Percentiles rank a stretch among this genome's conserved stretches.
These are phyloP conservation scores for Globisporangium parvum DNA, from an alignment of 352 stramenopile genomes.

Conservation along the genomic window DNA sequence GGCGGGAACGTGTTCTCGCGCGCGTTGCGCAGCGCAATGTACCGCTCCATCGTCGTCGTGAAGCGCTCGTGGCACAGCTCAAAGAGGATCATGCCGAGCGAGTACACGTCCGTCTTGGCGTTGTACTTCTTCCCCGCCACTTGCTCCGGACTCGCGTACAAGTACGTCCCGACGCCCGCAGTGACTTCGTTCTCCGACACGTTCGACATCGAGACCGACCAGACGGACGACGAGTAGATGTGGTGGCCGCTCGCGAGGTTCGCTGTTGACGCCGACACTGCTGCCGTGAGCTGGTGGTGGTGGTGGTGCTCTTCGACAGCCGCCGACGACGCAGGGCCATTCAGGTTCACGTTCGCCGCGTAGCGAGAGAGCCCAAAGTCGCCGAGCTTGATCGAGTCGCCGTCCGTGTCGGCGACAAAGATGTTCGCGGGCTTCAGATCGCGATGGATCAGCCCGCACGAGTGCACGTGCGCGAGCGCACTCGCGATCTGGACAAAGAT, in stretches of 20 bases:
- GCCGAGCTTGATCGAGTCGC: constrained; percentile 85
- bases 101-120: constrained; percentile 89
- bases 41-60: constrained; percentile 86
- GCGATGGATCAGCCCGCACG: constrained; percentile 86
- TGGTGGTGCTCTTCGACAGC: constrained; percentile 21
- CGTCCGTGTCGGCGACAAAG: constrained; percentile 83
- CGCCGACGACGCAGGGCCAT: constrained; percentile 22
- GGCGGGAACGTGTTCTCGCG: constrained; percentile 63
- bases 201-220: constrained; percentile 51
- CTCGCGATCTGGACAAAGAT: constrained; percentile 88
- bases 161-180: constrained; percentile 84
- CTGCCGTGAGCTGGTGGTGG: constrained; percentile 9
- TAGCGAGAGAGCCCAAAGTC: constrained; percentile 88
- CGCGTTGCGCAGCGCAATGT: constrained; percentile 69
- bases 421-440: constrained; percentile 92
- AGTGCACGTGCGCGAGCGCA: constrained; percentile 89
- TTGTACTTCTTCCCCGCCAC: constrained; percentile 89
- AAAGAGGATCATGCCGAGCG: constrained; percentile 89
- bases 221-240: constrained; percentile 43
- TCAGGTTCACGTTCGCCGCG: constrained; percentile 71
- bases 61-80: constrained; percentile 89
- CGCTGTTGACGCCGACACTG: constrained; percentile 6
- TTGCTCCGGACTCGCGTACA: constrained; percentile 89
- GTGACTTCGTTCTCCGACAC: constrained; percentile 81
- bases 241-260: constrained; percentile 14